Base-by-base conservation (phyloP, 2,329 filamentous ascomycete species). In the Penicillium sp. region DNA sequence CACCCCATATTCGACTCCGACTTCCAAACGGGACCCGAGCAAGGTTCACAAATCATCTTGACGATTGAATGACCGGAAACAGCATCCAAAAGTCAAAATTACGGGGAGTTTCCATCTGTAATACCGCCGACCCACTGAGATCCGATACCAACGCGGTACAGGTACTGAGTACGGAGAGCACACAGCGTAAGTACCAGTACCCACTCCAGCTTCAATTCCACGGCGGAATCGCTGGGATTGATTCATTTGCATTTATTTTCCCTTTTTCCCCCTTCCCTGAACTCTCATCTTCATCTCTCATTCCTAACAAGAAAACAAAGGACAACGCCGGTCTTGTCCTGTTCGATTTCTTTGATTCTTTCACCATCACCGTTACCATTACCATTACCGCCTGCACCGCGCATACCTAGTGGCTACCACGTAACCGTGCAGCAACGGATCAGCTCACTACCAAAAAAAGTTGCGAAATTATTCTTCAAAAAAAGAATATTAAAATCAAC, bases 401-500 rank as follows among this genome's bases (percentile, higher is more conserved):
- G 55, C 59, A 68, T 63, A 64, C 59, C 52, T 62, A 66, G 61
- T 61, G 66, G 65, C 59, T 63, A 67, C 65, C 68, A 73, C 70
- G 71, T 72, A 73, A 74, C 65, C 62, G 68, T 71, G 70, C 71
- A 74, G 63, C 61, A 66, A 61, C 59, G 60, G 63, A 64, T 67
- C 62, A 68, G 62, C 63, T 67, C 65, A 65, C 61, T 24, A 56
- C 56, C 60, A 55, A 49, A 50, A 50, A 50, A 50, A 50, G 26
- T 21, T 7, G n/a, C 19, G 11, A 42, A 42, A 14, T 42, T 42
- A 42, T 42, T 42, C 39, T 39, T 39, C 5, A 39, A 39, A 39
- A 39, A 42, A 42, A 22, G 39, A 22, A 42, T 42, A 42, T 42
- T 42, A 42, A 42, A 42, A 59, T 55, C 22, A 64, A 64, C 60